These are phyloP conservation scores for Hymenoscyphus albidus DNA, from an alignment of 2,329 filamentous ascomycete genomes.

Conservation along the genomic window DNA sequence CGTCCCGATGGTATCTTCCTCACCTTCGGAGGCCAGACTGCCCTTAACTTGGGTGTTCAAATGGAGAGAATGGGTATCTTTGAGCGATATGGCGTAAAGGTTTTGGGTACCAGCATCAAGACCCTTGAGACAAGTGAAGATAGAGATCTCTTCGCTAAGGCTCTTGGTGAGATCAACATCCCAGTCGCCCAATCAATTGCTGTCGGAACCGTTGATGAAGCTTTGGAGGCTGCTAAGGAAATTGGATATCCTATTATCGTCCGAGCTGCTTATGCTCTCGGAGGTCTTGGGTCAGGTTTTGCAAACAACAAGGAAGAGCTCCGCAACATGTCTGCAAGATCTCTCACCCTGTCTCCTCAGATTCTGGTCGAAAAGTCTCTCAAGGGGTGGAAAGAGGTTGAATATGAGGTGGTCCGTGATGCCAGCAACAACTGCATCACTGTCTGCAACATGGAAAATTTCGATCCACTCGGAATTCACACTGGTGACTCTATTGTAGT, in stretches of 20 bases:
- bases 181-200: conserved; percentile 96
- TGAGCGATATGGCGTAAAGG: conserved; percentile 91
- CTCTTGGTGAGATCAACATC: conserved; percentile 94
- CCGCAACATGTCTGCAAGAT: conserved; percentile 86
- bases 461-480: conserved; percentile 94
- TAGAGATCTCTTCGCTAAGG: conserved; percentile 92
- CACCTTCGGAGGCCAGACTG: conserved; percentile 95
- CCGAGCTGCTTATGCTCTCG: conserved; percentile 91
- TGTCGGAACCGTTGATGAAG: conserved; percentile 86
- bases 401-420: conserved; percentile 97
- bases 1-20: conserved; percentile 95
- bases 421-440: conserved; percentile 98
- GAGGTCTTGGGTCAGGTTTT: conserved; percentile 94
- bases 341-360: conserved; percentile 88
- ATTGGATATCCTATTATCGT: conserved; percentile 98
- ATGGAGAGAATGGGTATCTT: conserved; percentile 96
- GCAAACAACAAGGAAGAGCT: conserved; percentile 92
- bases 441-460: conserved; percentile 99
- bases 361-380: conserved; percentile 98
- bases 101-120: conserved; percentile 90
- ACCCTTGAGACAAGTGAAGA: conserved; percentile 95
- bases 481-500: conserved; percentile 99
- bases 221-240: conserved; percentile 76
- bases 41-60: conserved; percentile 91
- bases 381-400: conserved; percentile 99